phyloP scores from a whole-genome alignment of 2,329 filamentous ascomycete species.

The Pleurostoma richardsiae region DNA sequence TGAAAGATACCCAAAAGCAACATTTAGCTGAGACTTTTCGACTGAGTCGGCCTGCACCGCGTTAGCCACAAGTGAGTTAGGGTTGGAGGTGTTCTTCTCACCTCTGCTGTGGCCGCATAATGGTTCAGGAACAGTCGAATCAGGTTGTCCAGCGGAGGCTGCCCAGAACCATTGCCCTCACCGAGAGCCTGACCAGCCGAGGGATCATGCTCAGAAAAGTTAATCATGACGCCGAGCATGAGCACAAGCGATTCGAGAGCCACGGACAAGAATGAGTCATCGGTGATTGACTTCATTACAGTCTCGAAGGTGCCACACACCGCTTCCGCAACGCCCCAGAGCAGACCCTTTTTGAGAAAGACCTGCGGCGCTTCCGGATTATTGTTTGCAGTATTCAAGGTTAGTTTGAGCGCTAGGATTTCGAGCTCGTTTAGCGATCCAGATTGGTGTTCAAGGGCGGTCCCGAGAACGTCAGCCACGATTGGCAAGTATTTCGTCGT shows the following conservation, averaged over 20 bases:
- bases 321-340: slow-evolving; percentile 39
- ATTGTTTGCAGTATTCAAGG: slow-evolving; percentile 83
- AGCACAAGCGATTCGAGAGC: slow-evolving; percentile 69
- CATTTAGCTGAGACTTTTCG: slow-evolving; percentile 72
- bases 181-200: slow-evolving; percentile 47
- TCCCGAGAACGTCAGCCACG: slow-evolving; percentile 41
- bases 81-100: slow-evolving; percentile 34
- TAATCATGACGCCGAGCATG: slow-evolving; percentile 78
- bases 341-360: slow-evolving; percentile 58
- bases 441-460: slow-evolving; percentile 26
- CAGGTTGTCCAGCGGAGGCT: slow-evolving; percentile 51
- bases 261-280: slow-evolving; percentile 41
- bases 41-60: slow-evolving; percentile 58
- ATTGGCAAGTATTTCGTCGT: slow-evolving; percentile 44
- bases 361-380: slow-evolving; percentile 62
- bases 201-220: slow-evolving; percentile 75
- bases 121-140: slow-evolving; percentile 64
- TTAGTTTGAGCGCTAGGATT: slow-evolving; percentile 59
- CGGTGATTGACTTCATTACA: slow-evolving; percentile 41
- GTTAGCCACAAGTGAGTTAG: slow-evolving; percentile 5
- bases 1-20: slow-evolving; percentile 81
- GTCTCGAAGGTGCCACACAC: slow-evolving; percentile 47
- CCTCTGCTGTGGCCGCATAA: slow-evolving; percentile 61
- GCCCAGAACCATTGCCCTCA: slow-evolving; percentile 27
- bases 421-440: slow-evolving; percentile 33